Base-by-base conservation (phyloP, 2,329 filamentous ascomycete species). In the Ophiostoma populinum region DNA sequence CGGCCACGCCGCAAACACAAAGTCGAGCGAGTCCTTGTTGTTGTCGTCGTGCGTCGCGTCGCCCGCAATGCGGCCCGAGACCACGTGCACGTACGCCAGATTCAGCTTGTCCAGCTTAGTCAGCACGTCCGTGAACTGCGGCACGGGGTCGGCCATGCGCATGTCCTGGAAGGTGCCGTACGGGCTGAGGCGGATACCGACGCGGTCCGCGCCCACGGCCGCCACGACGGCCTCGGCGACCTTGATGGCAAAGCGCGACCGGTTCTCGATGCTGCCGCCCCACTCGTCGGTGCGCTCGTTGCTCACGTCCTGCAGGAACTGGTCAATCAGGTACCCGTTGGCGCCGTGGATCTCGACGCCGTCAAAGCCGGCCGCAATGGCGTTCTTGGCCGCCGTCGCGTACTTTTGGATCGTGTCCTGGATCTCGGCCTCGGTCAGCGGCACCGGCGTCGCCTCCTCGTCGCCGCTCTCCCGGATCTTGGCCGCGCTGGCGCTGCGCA, bases 261-360 rank as follows among this genome's bases (percentile, higher is more conserved):
- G 59, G 34, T 70, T 71, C 45, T 69, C 65, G 30, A 67, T 57
- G 39, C 55, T 62, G 25, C 66, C 67, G 10, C 67, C 67, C 44
- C 66, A 71, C 22, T 56, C 43, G 43, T 71, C 67, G 1, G 60
- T 67, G 3, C 70, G 59, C 29, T 57, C 55, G 53, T 75, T 75
- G 44, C 55, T 51, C 11, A 54, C 60, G 40, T 63, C 60, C 40
- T 69, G 65, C 7, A 19, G 32, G 58, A 87, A 90, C 3, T 61
- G 56, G 46, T 75, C 70, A 0, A 87, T 56, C 0, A 90, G 63
- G 49, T 86, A 90, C 0, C 81, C 80, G 47, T 90, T 80, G 0
- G 80, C 82, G 45, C 67, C 70, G 56, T 90, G 82, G 35, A 92
- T 71, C 52, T 75, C 75, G 15, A 80, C 63, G 6, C 70, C 70